These are phyloP conservation scores for Phytophthora nicotianae DNA, from an alignment of 352 stramenopile genomes.

Conservation along the genomic window DNA sequence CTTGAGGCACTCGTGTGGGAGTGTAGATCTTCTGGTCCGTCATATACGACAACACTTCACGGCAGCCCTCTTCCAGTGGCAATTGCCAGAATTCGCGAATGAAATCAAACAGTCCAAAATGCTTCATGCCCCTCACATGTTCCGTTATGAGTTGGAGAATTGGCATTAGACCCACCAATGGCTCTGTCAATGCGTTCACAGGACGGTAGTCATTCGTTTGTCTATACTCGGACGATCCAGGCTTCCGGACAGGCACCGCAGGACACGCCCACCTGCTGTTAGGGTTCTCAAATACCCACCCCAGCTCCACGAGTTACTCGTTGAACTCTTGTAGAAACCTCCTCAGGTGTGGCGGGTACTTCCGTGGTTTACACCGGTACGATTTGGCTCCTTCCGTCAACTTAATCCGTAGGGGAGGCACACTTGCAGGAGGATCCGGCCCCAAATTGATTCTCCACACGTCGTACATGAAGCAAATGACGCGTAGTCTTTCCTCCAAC, in stretches of 20 bases:
- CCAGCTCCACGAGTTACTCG: conserved; percentile 2
- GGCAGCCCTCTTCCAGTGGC: neutral
- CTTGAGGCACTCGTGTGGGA: neutral
- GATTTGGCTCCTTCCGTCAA: neutral
- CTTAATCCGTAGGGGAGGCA: conserved; percentile 12
- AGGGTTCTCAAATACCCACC: neutral
- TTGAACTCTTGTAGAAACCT: neutral
- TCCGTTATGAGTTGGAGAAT: too few relatives aligned
- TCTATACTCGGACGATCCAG: too few relatives aligned
- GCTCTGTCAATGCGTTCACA: neutral
- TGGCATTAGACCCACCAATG: neutral
- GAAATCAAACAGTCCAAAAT: conserved; percentile 10
- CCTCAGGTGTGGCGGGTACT: too few relatives aligned
- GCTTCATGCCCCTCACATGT: neutral
- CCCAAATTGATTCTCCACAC: conserved; percentile 12
- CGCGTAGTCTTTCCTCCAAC: conserved; percentile 9
- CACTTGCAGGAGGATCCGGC: conserved; percentile 16
- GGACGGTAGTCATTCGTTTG: neutral
- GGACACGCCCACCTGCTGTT: neutral
- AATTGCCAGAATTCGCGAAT: conserved; percentile 3
- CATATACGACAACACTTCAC: too few relatives aligned
- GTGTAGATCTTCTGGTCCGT: conserved; percentile 1
- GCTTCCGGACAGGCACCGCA: neutral
- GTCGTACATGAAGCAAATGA: conserved; percentile 13
- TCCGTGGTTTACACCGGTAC: too few relatives aligned